Percentiles rank a stretch among this genome's conserved stretches.
Evolutionary conservation across 2,329 filamentous ascomycete species (phyloP).

Genomic region (Byssoonygena ceratinophila): DNA sequence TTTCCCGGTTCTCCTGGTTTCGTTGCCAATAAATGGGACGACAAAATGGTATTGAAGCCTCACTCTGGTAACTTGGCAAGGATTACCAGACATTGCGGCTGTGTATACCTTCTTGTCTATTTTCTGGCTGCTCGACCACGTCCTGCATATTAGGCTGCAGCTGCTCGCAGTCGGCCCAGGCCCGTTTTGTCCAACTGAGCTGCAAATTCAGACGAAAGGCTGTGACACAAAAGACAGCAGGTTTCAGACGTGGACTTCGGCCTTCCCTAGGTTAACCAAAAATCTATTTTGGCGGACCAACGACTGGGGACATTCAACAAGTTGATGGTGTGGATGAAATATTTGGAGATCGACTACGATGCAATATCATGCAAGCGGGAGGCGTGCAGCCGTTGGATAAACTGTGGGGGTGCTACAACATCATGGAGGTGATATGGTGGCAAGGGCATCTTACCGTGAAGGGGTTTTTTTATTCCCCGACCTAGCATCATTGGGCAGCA

Average conservation of each 20-base stretch:
- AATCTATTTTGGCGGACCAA: background rate
- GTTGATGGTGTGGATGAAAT: background rate
- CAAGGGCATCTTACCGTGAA: background rate
- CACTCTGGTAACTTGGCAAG: constrained; percentile 9
- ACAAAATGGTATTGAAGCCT: constrained; percentile 1
- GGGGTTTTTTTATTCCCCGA: background rate
- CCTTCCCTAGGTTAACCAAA: background rate
- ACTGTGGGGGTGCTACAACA: background rate
- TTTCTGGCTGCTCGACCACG: background rate
- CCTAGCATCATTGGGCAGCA: constrained; percentile 3
- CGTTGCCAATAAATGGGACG: background rate
- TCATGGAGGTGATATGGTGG: background rate
- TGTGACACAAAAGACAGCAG: background rate
- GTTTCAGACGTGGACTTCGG: background rate
- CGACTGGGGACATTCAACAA: background rate
- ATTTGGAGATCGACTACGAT: background rate
- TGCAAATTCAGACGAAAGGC: background rate
- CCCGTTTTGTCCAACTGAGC: background rate
- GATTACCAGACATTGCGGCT: background rate
- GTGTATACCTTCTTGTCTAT: background rate
- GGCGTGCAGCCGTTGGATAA: background rate
- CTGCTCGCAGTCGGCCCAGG: background rate
- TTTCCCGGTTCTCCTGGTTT: background rate
- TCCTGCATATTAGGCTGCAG: background rate
- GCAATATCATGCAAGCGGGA: background rate